A percentile compares a stretch with the other conserved stretches of the same genome.
These are phyloP conservation scores for Huntiella bhutanensis DNA, from an alignment of 2,329 filamentous ascomycete genomes.

Conservation along the genomic window DNA sequence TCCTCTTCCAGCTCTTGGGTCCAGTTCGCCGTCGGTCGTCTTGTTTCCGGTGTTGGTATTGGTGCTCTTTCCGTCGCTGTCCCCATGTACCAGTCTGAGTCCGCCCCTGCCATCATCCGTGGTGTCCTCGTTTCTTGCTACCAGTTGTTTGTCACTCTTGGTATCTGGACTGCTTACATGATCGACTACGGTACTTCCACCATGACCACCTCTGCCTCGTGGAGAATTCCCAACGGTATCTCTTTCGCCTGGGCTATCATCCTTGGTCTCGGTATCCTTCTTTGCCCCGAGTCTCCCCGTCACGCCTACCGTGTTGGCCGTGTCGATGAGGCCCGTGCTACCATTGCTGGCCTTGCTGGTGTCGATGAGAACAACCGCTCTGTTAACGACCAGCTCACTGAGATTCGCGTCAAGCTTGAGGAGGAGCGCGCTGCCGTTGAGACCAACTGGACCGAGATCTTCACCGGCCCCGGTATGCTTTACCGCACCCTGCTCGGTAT, in stretches of 20 bases:
- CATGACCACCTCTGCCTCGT: slow-evolving; percentile 29
- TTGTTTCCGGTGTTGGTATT: slow-evolving; percentile 47
- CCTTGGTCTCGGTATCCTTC: slow-evolving; percentile 29
- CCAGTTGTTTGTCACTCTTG: slow-evolving; percentile 51
- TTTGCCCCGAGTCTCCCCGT: slow-evolving; percentile 36
- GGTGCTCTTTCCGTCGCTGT: slow-evolving; percentile 45
- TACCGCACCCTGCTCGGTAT: slow-evolving; percentile 46
- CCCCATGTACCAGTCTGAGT: slow-evolving; percentile 52
- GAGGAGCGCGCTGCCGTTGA: slow-evolving; percentile 29
- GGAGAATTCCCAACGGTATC: slow-evolving; percentile 43
- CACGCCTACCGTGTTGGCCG: slow-evolving; percentile 29
- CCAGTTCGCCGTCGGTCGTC: slow-evolving; percentile 44
- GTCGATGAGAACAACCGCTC: slow-evolving; percentile 21
- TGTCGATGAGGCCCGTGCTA: slow-evolving; percentile 27
- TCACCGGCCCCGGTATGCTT: slow-evolving; percentile 46
- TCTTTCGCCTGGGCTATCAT: slow-evolving; percentile 35
- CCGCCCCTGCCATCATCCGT: slow-evolving; percentile 42
- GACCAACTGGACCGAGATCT: slow-evolving; percentile 38
- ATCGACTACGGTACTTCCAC: slow-evolving; percentile 42
- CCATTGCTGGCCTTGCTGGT: slow-evolving; percentile 28
- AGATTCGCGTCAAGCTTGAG: slow-evolving; percentile 32
- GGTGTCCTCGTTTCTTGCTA: slow-evolving; percentile 45
- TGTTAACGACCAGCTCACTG: slow-evolving; percentile 29
- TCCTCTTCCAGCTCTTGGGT: slow-evolving; percentile 37
- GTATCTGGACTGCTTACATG: slow-evolving; percentile 40